Evolutionary conservation across 2,329 filamentous ascomycete species (phyloP), one percentile per base, ranked within the genome.

Genomic region (Pseudovirgaria hyperparasitica): DNA sequence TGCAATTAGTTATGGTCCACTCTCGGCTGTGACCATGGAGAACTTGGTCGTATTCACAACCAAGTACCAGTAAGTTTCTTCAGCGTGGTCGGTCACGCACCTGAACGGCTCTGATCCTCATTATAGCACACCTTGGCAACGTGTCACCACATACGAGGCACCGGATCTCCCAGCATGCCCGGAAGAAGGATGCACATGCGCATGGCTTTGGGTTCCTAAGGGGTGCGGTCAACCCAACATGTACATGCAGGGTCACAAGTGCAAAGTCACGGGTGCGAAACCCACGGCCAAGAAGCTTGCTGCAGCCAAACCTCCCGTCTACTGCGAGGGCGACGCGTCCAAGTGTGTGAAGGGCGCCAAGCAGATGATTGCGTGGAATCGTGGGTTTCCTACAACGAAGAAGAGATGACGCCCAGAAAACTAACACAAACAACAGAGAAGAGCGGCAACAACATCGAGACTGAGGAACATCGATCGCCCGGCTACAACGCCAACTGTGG

Each of bases 21-120:
- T 65, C 12, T 40, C 42, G 22, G 48, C 58, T 16, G 62, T 67
- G 4, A 62, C 54, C 4, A 58, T 64, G 48, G 59, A 65, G 23
- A 66, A 67, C 35, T 46, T 67, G n/a, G 60, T 60, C 3, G 61
- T 69, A 4, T 67, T 68, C 33, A 57, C 56, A 1, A 58, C 64
- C 1, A 40, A 54, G 28, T 48, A 58, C 29, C 51, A 62, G 50
- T 61, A 45, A 31, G 54, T 44, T 13, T 20, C 30, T 26, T 6
- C 14, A 3, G 10, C 16, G n/a, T n/a, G n/a, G 16, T 9, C 8
- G 18, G 5, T 9, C 2, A 1, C 5, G 9, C 1, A 17, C 10
- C 16, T 9, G 5, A 7, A n/a, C n/a, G n/a, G n/a, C n/a, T n/a
- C n/a, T n/a, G n/a, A n/a, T n/a, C n/a, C n/a, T 9, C 21, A 39